These are phyloP conservation scores for Eucalyptus dawsonii DNA, from an alignment of 345 rosid species.

Conservation along the genomic window DNA sequence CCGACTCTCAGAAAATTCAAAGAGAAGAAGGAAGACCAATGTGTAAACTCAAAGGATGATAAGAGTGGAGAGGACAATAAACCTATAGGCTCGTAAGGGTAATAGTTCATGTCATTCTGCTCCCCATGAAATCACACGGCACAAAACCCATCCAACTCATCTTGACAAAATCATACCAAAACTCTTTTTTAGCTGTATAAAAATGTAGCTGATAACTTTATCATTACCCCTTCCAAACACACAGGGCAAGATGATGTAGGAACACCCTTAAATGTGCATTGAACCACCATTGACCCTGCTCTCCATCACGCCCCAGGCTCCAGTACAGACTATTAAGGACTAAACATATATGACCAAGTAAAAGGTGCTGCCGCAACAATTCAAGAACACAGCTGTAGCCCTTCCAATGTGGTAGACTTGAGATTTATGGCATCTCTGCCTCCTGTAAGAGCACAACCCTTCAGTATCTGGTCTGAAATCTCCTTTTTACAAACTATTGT, in stretches of 20 bases:
- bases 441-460: background rate
- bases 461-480: background rate
- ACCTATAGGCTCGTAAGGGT: background rate
- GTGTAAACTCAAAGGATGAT: background rate
- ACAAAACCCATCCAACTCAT: background rate
- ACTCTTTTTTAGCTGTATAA: background rate
- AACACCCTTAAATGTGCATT: background rate
- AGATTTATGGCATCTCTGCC: background rate
- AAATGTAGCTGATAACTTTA: background rate
- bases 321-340: background rate
- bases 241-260: background rate
- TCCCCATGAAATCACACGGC: background rate
- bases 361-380: background rate
- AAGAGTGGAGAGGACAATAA: background rate
- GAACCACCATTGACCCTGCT: background rate
- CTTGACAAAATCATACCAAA: background rate
- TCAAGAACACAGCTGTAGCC: background rate
- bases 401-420: background rate
- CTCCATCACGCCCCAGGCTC: background rate
- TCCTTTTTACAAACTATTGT: background rate
- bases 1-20: background rate
- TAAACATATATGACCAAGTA: background rate
- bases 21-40: background rate
- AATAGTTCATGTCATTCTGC: background rate
- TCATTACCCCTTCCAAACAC: background rate